Evolutionary conservation across 176 grass and related monocot genomes (phyloP).

Genomic region (Carex kokanica): DNA sequence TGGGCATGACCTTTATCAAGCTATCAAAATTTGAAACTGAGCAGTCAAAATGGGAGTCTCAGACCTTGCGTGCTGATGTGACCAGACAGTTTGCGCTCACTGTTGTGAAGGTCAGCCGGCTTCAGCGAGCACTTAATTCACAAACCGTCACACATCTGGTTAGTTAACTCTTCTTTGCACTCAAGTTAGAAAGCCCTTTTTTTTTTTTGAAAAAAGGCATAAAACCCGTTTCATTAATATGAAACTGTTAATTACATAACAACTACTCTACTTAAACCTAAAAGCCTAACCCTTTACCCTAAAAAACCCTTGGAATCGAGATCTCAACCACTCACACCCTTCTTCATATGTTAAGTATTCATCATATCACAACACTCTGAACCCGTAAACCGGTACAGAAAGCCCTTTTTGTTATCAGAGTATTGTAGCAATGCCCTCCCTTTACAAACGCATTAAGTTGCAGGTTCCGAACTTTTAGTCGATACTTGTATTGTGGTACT

Average conservation of each 20-base stretch:
- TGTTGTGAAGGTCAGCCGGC: slow-evolving; percentile 67
- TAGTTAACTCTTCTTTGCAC: slow-evolving; percentile 3
- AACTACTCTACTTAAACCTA: too few relatives aligned
- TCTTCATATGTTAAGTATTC: too few relatives aligned
- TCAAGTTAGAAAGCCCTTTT: background rate
- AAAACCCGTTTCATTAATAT: too few relatives aligned
- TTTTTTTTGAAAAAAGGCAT: too few relatives aligned
- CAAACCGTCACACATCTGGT: slow-evolving; percentile 76
- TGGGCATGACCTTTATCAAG: slow-evolving; percentile 84
- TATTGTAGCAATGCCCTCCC: background rate
- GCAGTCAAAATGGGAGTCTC: slow-evolving; percentile 47
- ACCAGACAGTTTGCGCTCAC: slow-evolving; percentile 64
- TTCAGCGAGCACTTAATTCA: slow-evolving; percentile 55
- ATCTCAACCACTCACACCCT: too few relatives aligned
- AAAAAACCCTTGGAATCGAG: too few relatives aligned
- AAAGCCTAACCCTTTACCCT: too few relatives aligned
- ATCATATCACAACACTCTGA: too few relatives aligned
- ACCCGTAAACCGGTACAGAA: too few relatives aligned
- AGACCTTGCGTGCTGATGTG: slow-evolving; percentile 54
- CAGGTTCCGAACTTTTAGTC: background rate
- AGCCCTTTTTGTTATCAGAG: background rate
- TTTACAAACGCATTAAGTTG: background rate
- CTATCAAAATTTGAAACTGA: slow-evolving; percentile 79
- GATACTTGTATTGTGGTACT: background rate
- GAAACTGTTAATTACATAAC: too few relatives aligned